Evolutionary conservation across 495 filamentous ascomycete species (phyloP).

Genomic region (Penicillium malachiteum): DNA sequence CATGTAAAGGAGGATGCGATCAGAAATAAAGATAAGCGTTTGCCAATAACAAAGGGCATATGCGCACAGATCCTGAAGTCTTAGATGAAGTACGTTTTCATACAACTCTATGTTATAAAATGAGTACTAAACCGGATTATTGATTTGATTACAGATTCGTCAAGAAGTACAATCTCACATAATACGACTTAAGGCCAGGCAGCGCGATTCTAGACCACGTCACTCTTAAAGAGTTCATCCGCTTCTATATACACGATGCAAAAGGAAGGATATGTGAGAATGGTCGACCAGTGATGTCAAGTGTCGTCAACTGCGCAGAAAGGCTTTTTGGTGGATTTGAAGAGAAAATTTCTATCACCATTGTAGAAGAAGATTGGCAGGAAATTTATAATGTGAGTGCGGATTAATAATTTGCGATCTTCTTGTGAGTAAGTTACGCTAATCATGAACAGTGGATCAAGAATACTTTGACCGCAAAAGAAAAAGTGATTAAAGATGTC

Average conservation of each 20-base stretch:
- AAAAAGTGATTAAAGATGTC: constrained; percentile 14
- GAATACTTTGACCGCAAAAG: constrained; percentile 16
- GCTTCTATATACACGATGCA: constrained; percentile 12
- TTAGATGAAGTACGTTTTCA: neutral
- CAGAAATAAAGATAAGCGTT: constrained; percentile 18
- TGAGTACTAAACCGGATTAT: neutral
- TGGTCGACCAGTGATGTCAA: constrained; percentile 15
- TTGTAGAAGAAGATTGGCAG: constrained; percentile 15
- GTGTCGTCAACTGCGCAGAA: constrained; percentile 11
- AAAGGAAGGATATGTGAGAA: constrained; percentile 13
- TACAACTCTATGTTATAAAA: neutral
- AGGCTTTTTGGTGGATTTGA: constrained; percentile 20
- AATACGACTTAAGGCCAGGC: constrained; percentile 1
- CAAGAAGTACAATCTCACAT: neutral
- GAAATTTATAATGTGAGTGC: constrained; percentile 15
- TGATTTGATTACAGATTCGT: neutral
- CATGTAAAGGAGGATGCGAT: constrained; percentile 12
- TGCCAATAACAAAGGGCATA: constrained; percentile 16
- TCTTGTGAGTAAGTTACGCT: constrained; percentile 6
- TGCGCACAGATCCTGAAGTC: neutral
- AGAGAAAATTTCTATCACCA: constrained; percentile 14
- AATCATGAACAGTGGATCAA: constrained; percentile 17
- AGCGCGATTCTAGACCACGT: too few species aligned
- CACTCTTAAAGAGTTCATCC: constrained; percentile 25
- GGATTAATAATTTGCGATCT: neutral